A percentile compares a stretch with the other conserved stretches of the same genome.
These are phyloP conservation scores for Nemania diffusa DNA, from an alignment of 2,329 filamentous ascomycete genomes.

Conservation along the genomic window DNA sequence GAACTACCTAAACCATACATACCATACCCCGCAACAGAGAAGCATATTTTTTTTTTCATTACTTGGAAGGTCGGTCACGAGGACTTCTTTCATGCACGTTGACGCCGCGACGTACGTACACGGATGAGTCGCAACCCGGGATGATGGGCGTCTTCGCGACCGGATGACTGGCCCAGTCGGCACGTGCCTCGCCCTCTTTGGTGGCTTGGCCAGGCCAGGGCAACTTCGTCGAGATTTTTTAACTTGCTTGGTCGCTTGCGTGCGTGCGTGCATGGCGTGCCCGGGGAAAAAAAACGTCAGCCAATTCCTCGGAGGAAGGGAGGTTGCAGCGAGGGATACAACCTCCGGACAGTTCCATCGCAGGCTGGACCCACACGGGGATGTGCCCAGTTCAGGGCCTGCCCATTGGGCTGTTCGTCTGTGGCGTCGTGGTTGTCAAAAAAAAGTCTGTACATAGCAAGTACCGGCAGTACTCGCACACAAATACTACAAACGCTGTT, in stretches of 20 bases:
- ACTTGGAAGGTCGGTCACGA: neutral
- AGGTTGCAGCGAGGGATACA: neutral
- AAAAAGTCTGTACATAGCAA: constrained; percentile 17
- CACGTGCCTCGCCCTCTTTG: neutral
- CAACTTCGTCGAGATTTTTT: too few species aligned
- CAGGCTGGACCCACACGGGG: neutral
- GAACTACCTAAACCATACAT: too few species aligned
- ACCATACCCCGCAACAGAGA: neutral
- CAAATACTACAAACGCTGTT: constrained; percentile 6
- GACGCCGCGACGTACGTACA: neutral
- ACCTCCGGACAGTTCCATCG: neutral
- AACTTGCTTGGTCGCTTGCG: neutral
- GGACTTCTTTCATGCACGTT: neutral
- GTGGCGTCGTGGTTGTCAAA: neutral
- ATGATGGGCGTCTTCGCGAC: too few species aligned
- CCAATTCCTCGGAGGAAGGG: neutral
- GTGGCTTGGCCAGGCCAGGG: too few species aligned
- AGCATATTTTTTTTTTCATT: neutral
- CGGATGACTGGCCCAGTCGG: neutral
- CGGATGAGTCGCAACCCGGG: neutral
- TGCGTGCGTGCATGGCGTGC: too few species aligned
- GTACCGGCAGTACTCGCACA: neutral
- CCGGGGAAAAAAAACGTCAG: neutral
- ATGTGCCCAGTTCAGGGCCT: neutral
- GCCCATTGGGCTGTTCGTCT: neutral